Percentiles rank a stretch among this genome's conserved stretches.
These are phyloP conservation scores for Liquidambar formosana DNA, from an alignment of 164 flowering plant species.

Conservation along the genomic window DNA sequence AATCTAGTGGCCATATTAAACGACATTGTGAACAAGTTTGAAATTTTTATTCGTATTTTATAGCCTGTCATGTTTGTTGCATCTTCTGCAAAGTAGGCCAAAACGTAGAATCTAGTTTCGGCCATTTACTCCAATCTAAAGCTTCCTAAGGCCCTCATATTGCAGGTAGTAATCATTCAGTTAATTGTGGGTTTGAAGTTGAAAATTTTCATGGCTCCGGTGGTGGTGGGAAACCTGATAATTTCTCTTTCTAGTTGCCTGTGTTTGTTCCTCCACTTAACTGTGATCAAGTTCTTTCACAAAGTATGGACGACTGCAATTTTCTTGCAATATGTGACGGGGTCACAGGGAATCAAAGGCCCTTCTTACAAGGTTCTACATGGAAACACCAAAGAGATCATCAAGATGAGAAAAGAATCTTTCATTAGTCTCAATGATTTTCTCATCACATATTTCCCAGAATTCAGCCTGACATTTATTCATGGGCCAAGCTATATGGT, in stretches of 20 bases:
- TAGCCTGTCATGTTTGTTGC: too few species aligned
- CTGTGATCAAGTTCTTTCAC: not conserved
- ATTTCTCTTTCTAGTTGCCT: not conserved
- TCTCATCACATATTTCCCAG: slow-evolving; percentile 29
- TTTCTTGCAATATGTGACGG: slow-evolving; percentile 9
- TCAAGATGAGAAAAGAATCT: slow-evolving; percentile 15
- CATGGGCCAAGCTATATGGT: slow-evolving; percentile 30
- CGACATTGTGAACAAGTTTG: too few species aligned
- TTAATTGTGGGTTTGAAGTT: too few species aligned
- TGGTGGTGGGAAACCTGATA: not conserved
- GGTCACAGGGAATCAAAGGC: slow-evolving; percentile 27
- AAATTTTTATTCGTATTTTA: too few species aligned
- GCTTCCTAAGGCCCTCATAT: too few species aligned
- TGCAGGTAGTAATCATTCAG: too few species aligned
- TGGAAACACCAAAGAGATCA: slow-evolving; percentile 22
- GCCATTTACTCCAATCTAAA: too few species aligned
- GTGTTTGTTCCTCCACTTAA: not conserved
- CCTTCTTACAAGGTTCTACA: slow-evolving; percentile 19
- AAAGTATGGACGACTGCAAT: slow-evolving; percentile 24
- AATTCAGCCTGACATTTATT: slow-evolving; percentile 21
- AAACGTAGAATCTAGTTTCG: too few species aligned
- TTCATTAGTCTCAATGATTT: slow-evolving; percentile 17
- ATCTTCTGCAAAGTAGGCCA: too few species aligned
- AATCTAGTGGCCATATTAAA: too few species aligned
- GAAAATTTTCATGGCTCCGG: not conserved